Evolutionary conservation across 2,329 filamentous ascomycete species (phyloP).

Genomic region (Bipolaris victoriae): DNA sequence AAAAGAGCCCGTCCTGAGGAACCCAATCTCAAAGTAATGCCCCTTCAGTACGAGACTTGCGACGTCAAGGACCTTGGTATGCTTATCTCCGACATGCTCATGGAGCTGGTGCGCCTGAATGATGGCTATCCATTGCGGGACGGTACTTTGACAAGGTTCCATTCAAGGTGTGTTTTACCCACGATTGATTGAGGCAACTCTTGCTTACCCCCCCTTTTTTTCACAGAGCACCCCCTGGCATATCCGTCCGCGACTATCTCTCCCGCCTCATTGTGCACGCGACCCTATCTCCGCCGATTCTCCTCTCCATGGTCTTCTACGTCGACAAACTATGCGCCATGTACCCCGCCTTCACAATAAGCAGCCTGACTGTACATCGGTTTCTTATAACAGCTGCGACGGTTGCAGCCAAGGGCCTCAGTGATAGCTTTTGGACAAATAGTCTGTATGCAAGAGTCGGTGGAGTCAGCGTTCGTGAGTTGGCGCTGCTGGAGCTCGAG

Average conservation of each 20-base stretch:
- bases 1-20: conserved; percentile 46
- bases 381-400: conserved; percentile 96
- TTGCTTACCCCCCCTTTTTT: conserved; percentile 14
- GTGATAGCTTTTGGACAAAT: conserved; percentile 98
- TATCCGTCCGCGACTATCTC: conserved; percentile 92
- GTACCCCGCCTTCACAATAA: conserved; percentile 95
- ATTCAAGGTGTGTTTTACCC: conserved; percentile 72
- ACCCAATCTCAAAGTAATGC: conserved; percentile 63
- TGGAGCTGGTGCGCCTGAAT: conserved; percentile 92
- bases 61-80: conserved; percentile 85
- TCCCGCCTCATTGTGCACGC: conserved; percentile 92
- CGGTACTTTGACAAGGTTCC: conserved; percentile 89
- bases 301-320: conserved; percentile 99
- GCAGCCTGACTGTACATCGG: conserved; percentile 93
- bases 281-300: conserved; percentile 86
- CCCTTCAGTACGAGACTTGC: conserved; percentile 80
- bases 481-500: conserved; percentile 90
- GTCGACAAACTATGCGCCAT: conserved; percentile 92
- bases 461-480: conserved; percentile 85
- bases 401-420: conserved; percentile 93
- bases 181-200: background rate
- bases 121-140: conserved; percentile 84
- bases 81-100: conserved; percentile 91
- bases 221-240: conserved; percentile 75
- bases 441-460: conserved; percentile 93